A percentile compares a stretch with the other conserved stretches of the same genome.
phyloP scores from a whole-genome alignment of 208 protist species.

The Wallacemonas sp. region DNA sequence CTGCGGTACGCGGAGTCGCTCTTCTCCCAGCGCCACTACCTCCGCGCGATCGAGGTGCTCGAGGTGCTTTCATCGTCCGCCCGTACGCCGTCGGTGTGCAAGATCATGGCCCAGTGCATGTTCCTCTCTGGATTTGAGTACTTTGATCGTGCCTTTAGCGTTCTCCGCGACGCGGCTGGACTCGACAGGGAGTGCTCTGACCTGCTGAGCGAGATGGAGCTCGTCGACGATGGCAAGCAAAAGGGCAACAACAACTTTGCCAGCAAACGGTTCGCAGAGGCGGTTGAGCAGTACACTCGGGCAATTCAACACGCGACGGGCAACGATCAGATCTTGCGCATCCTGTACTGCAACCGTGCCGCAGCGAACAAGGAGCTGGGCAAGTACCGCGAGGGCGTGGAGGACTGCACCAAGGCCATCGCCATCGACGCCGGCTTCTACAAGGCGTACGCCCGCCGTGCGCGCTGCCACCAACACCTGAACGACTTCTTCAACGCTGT shows the following conservation, averaged over 20 bases:
- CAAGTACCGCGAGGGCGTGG: constrained; percentile 82
- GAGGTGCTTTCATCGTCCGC: constrained; percentile 54
- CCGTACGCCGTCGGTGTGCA: constrained; percentile 51
- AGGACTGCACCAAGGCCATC: constrained; percentile 89
- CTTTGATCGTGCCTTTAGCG: constrained; percentile 72
- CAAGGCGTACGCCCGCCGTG: constrained; percentile 90
- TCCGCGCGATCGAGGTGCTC: constrained; percentile 63
- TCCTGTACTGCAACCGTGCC: constrained; percentile 92
- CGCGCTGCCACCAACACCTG: constrained; percentile 81
- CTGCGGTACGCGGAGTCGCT: constrained; percentile 81
- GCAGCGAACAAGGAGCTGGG: constrained; percentile 89
- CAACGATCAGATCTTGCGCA: constrained; percentile 85
- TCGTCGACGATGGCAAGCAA: constrained; percentile 88
- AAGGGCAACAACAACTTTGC: constrained; percentile 84
- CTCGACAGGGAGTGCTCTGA: constrained; percentile 73
- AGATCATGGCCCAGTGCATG: constrained; percentile 72
- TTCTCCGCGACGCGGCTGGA: constrained; percentile 48
- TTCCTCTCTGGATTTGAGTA: constrained; percentile 85
- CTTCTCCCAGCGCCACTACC: constrained; percentile 55
- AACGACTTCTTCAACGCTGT: constrained; percentile 81
- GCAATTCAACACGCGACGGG: constrained; percentile 64
- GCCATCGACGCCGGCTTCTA: constrained; percentile 81
- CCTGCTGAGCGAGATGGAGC: constrained; percentile 65
- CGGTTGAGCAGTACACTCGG: constrained; percentile 75
- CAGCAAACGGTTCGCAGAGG: constrained; percentile 70